Conservation (phyloP, 1,284 basidiomycete species). For the Heterobasidion parviporum region DNA sequence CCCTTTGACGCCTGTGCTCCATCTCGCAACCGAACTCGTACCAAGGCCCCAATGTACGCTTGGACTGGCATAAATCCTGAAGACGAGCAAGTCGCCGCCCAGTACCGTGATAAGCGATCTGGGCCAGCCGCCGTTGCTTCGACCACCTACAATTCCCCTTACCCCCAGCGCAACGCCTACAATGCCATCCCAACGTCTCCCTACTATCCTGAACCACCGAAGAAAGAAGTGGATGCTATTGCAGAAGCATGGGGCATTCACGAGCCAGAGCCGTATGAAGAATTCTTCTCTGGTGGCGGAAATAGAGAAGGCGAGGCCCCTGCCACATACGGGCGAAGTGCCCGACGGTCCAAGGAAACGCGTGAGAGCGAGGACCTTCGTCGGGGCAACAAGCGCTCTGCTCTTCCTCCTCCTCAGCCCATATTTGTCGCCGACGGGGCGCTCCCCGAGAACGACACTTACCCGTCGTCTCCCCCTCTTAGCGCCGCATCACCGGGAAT, state of each 20-base stretch:
- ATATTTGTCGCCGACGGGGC: slow-evolving; percentile 54
- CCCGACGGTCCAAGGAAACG: slow-evolving; percentile 14
- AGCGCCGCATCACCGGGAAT: slow-evolving; percentile 33
- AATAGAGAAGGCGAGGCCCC: slow-evolving; percentile 44
- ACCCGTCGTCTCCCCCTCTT: slow-evolving; percentile 22
- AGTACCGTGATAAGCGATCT: slow-evolving; percentile 20
- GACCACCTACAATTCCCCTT: slow-evolving; percentile 34
- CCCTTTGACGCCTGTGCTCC: slow-evolving; percentile 85
- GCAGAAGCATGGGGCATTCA: slow-evolving; percentile 85
- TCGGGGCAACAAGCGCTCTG: slow-evolving; percentile 27
- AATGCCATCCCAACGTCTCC: slow-evolving; percentile 24
- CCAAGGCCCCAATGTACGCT: slow-evolving; percentile 73
- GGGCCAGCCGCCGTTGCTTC: slow-evolving; percentile 13
- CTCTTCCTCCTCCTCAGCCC: slow-evolving; percentile 71
- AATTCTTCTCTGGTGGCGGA: slow-evolving; percentile 68
- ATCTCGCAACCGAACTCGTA: slow-evolving; percentile 71
- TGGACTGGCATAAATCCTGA: slow-evolving; percentile 51
- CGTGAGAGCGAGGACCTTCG: slow-evolving; percentile 7
- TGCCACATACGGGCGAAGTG: slow-evolving; percentile 27
- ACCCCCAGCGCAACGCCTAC: slow-evolving; percentile 38
- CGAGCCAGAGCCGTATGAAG: slow-evolving; percentile 81
- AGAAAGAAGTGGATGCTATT: slow-evolving; percentile 73
- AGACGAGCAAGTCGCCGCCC: slow-evolving; percentile 22
- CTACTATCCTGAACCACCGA: slow-evolving; percentile 46
- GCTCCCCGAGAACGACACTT: slow-evolving; percentile 25